A percentile compares a stretch with the other conserved stretches of the same genome.
These are phyloP conservation scores for Vanderwaltozyma polyspora DNA, from an alignment of 805 yeast species.

Conservation along the genomic window DNA sequence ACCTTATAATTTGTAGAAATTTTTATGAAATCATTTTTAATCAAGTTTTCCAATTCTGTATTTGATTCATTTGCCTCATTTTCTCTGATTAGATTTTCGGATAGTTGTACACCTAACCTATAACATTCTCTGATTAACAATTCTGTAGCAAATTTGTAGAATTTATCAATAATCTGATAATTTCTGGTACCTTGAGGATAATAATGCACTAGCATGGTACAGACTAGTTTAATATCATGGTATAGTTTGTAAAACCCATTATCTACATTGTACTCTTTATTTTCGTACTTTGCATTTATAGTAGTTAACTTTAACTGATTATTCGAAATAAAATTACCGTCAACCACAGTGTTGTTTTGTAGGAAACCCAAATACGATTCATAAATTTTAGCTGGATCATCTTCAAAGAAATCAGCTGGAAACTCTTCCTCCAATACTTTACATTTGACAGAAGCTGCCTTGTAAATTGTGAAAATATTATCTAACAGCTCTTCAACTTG, in stretches of 20 bases:
- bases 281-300: conserved; percentile 32
- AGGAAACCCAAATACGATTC: conserved; percentile 32
- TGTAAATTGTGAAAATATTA: conserved; percentile 14
- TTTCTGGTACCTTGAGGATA: conserved; percentile 37
- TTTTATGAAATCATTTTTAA: conserved; percentile 48
- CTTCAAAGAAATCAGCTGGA: conserved; percentile 39
- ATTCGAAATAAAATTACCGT: conserved; percentile 12
- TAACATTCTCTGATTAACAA: conserved; percentile 51
- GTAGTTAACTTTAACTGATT: conserved; percentile 25
- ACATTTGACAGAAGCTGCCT: conserved; percentile 24
- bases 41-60: conserved; percentile 27
- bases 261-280: conserved; percentile 29
- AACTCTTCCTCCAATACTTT: conserved; percentile 27
- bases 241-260: conserved; percentile 42
- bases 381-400: conserved; percentile 33
- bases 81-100: conserved; percentile 6
- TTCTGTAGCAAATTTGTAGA: conserved; percentile 52
- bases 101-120: conserved; percentile 29
- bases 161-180: conserved; percentile 48
- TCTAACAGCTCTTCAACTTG: conserved; percentile 4
- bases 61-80: conserved; percentile 24
- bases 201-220: conserved; percentile 37
- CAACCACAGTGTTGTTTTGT: conserved; percentile 16
- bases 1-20: conserved; percentile 42
- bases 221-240: conserved; percentile 55